phyloP scores from a whole-genome alignment of 768 basidiomycete genomes.

The Cyclocybe aegerita region DNA sequence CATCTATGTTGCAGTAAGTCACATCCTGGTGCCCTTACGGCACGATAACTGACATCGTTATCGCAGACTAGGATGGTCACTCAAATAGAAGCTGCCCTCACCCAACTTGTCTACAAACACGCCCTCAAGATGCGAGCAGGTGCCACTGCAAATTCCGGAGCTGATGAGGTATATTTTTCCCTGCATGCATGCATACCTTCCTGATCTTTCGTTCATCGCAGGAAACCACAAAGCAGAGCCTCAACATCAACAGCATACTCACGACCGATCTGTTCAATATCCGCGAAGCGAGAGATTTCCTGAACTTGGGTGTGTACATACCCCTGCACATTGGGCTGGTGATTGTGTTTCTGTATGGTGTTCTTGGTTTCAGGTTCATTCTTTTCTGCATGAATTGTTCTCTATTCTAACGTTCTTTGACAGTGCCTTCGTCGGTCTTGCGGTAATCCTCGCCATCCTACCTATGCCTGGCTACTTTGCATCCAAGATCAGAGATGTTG shows the following conservation, averaged over 20 bases:
- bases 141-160: constrained; percentile 6
- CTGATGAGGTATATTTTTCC: neutral
- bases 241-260: constrained; percentile 62
- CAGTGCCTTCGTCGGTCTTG: constrained; percentile 57
- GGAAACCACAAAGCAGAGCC: neutral
- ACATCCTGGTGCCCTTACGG: constrained; percentile 30
- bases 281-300: constrained; percentile 21
- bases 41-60: too few species aligned
- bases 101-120: constrained; percentile 43
- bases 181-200: too few species aligned
- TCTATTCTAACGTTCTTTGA: neutral
- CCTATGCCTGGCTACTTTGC: constrained; percentile 59
- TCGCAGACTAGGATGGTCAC: too few species aligned
- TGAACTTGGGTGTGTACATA: constrained; percentile 17
- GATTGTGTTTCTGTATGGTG: constrained; percentile 41
- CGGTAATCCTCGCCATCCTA: constrained; percentile 45
- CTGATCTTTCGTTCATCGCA: too few species aligned
- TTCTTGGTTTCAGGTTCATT: constrained; percentile 47
- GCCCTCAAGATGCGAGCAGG: constrained; percentile 57
- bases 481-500: constrained; percentile 45
- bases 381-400: neutral
- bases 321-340: constrained; percentile 41
- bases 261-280: constrained; percentile 31
- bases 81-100: constrained; percentile 34
- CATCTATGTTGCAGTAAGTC: constrained; percentile 42